These are phyloP conservation scores for Megacollybia marginata DNA, from an alignment of 768 basidiomycete species.

Conservation along the genomic window DNA sequence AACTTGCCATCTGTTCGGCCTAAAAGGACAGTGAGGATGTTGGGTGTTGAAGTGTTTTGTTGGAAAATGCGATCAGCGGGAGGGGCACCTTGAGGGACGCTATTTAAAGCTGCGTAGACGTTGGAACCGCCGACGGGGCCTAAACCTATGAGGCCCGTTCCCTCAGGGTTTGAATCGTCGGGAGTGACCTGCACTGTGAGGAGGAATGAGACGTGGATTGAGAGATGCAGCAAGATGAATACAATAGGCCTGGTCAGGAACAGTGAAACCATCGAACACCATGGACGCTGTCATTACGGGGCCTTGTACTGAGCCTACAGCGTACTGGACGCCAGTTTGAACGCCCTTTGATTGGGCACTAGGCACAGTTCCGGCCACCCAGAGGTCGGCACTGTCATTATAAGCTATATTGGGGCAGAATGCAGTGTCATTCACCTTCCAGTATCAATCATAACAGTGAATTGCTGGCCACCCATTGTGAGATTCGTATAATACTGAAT, in stretches of 20 bases:
- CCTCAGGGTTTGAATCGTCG: conserved; percentile 20
- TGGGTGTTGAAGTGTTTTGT: conserved; percentile 48
- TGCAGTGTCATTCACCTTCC: conserved; percentile 29
- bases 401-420: background rate
- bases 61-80: conserved; percentile 61
- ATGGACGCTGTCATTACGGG: conserved; percentile 22
- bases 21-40: conserved; percentile 58
- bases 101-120: conserved; percentile 27
- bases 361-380: conserved; percentile 41
- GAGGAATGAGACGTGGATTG: background rate
- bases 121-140: conserved; percentile 55
- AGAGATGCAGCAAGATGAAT: conserved; percentile 18
- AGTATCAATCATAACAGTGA: conserved; percentile 37
- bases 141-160: conserved; percentile 40
- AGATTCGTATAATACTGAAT: conserved; percentile 33
- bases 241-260: conserved; percentile 42
- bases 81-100: conserved; percentile 33
- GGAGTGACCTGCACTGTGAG: conserved; percentile 33
- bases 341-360: conserved; percentile 29
- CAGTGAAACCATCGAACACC: conserved; percentile 35
- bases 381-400: conserved; percentile 53
- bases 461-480: conserved; percentile 25
- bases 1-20: conserved; percentile 39
- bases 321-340: conserved; percentile 40
- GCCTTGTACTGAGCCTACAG: conserved; percentile 47